phyloP scores from a whole-genome alignment of 208 protist species.

The Trypanosoma mega region DNA sequence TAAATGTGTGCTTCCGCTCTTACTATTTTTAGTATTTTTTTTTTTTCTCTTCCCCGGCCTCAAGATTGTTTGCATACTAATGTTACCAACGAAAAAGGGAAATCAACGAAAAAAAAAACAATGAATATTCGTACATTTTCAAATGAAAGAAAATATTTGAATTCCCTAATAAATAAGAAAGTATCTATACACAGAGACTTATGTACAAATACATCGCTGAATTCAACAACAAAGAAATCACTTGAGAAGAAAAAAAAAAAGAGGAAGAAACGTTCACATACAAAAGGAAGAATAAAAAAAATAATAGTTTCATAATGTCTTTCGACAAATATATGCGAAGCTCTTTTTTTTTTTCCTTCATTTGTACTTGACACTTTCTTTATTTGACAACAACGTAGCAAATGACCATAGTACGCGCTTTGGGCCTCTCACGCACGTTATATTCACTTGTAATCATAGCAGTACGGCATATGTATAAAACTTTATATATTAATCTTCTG shows the following conservation, averaged over 20 bases:
- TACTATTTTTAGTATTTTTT: too few relatives aligned
- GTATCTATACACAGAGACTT: too few relatives aligned
- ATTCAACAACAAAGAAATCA: background rate
- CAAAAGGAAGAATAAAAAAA: background rate
- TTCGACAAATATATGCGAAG: background rate
- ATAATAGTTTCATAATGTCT: slow-evolving; percentile 1
- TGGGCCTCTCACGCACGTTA: background rate
- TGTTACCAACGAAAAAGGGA: slow-evolving; percentile 18
- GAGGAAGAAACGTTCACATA: background rate
- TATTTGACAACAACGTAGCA: background rate
- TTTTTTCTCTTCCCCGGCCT: background rate
- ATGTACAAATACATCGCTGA: too few relatives aligned
- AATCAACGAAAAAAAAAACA: background rate
- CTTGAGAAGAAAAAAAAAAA: slow-evolving; percentile 4
- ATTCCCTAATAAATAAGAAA: too few relatives aligned
- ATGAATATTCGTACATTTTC: too few relatives aligned
- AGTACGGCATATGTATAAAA: too few relatives aligned
- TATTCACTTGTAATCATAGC: background rate
- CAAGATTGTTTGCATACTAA: background rate
- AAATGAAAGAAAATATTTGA: too few relatives aligned
- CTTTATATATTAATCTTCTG: too few relatives aligned
- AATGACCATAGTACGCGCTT: too few relatives aligned
- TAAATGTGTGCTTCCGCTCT: too few relatives aligned
- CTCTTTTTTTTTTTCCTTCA: background rate
- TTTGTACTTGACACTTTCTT: background rate